Evolutionary conservation across 805 yeast genomes (phyloP).

Genomic region (Metschnikowia reukaufii): DNA sequence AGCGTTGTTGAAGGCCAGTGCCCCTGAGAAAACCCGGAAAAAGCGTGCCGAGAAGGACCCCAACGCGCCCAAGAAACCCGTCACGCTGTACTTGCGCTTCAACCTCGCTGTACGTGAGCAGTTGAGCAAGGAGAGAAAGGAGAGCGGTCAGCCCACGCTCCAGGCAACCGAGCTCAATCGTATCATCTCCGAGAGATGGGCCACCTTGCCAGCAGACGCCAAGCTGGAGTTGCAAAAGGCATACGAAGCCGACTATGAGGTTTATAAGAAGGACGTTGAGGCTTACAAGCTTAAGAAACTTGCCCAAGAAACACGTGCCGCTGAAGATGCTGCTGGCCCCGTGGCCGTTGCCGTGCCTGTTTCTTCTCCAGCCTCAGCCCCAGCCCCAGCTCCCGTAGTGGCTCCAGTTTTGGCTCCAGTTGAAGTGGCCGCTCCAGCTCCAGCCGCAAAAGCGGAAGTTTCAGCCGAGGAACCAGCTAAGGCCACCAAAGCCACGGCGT

Average conservation of each 20-base stretch:
- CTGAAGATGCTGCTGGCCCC: background rate
- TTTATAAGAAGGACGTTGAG: slow-evolving; percentile 33
- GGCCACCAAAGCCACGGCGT: background rate
- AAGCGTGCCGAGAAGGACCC: slow-evolving; percentile 67
- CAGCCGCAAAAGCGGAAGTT: no score
- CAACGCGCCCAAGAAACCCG: slow-evolving; percentile 92
- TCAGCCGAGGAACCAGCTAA: no score
- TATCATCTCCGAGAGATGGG: slow-evolving; percentile 80
- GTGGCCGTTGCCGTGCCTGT: background rate
- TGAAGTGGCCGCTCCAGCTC: no score
- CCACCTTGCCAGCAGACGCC: slow-evolving; percentile 63
- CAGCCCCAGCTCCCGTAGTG: background rate
- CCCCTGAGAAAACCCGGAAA: slow-evolving; percentile 39
- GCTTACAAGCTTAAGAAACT: slow-evolving; percentile 32
- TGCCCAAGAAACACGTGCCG: slow-evolving; percentile 12
- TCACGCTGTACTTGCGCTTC: slow-evolving; percentile 80
- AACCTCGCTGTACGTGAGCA: slow-evolving; percentile 71
- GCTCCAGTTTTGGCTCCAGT: no score
- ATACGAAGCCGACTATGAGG: slow-evolving; percentile 48
- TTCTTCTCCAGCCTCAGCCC: background rate
- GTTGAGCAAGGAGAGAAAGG: slow-evolving; percentile 65
- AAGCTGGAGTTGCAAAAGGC: slow-evolving; percentile 68
- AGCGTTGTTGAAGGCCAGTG: slow-evolving; percentile 3
- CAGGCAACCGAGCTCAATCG: slow-evolving; percentile 77
- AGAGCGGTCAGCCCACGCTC: slow-evolving; percentile 57